Base-by-base conservation (phyloP, 768 basidiomycete genomes). In the Hypholoma fasciculare region DNA sequence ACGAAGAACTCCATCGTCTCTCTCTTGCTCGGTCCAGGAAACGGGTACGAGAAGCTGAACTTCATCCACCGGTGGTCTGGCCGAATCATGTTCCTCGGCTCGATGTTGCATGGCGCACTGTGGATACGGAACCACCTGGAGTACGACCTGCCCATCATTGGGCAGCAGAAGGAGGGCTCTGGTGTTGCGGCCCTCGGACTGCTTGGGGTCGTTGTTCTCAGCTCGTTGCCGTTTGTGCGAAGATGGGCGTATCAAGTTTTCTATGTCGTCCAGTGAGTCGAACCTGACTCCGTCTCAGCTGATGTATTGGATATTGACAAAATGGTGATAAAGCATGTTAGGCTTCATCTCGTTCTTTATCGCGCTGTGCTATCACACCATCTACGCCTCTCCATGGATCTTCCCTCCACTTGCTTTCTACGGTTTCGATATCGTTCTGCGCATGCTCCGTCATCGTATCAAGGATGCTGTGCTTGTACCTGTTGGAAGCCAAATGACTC, bases 321-420 rank as follows among this genome's bases (percentile, higher is more conserved):
- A 12, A 36, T 6, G 30, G 11, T 5, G 13, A 8, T 23, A 20
- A 58, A 79, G 85, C 26, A 75, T 86, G 56, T 65, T 89, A 12
- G 75, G 82, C 7, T 76, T 86, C 48, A 78, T 78, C 26, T 78
- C 82, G 1, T 84, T 90, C 61, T 81, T 88, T 51, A 78, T 94
- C n/a, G 86, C 86, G 16, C 72, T 94, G 23, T 92, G 90, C 66
- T 91, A 93, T 66, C 95, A 96, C 65, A 92, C 94, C 0, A 75
- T 81, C 1, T 95, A 89, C 61, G 88, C 91, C 4, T 54, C 79
- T 0, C 92, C 92, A 1, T 96, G 92, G 92, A 88, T 95, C 61
- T 89, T 82, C 73, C 86, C 90, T 0, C 86, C 92, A 1, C 71
- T 93, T 14, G 90, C 88, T 0, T 84, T 96, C 54, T 95, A 92